Percentiles rank a stretch among this genome's conserved stretches.
Conservation (phyloP, 345 rosid genomes). For the Lagerstroemia speciosa region DNA sequence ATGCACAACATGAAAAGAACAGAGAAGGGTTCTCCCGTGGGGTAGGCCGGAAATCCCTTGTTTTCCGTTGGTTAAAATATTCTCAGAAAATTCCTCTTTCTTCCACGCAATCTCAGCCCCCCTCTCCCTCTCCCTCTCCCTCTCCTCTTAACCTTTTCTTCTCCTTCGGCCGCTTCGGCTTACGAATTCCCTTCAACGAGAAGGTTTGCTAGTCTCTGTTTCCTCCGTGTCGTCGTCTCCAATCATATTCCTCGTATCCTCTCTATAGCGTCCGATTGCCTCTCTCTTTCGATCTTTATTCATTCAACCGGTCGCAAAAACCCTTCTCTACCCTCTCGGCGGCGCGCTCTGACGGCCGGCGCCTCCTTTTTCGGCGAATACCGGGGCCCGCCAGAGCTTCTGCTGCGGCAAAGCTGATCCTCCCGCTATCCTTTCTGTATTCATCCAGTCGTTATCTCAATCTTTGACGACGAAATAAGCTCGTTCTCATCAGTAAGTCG, state of each 20-base stretch:
- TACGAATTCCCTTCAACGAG: too few relatives aligned
- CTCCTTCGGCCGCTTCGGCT: too few relatives aligned
- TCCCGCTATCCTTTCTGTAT: not conserved
- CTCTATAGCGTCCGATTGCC: not conserved
- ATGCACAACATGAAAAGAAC: too few relatives aligned
- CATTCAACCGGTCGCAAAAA: not conserved
- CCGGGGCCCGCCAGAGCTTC: not conserved
- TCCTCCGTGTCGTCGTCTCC: too few relatives aligned
- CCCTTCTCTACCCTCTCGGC: not conserved
- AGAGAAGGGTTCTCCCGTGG: too few relatives aligned
- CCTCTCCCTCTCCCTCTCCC: slow-evolving; percentile 1
- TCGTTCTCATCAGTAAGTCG: not conserved
- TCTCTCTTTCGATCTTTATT: not conserved
- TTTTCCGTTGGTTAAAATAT: slow-evolving; percentile 8
- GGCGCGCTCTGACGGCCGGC: not conserved
- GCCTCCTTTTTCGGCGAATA: not conserved
- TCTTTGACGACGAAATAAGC: not conserved
- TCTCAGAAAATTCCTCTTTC: slow-evolving; percentile 12
- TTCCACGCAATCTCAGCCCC: slow-evolving; percentile 11
- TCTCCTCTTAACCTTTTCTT: too few relatives aligned
- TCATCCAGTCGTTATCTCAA: not conserved
- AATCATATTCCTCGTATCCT: slow-evolving; percentile 2
- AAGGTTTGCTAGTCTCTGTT: too few relatives aligned
- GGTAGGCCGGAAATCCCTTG: not conserved
- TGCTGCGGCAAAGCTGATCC: not conserved